Conservation (phyloP, 768 basidiomycete species). For the Pleurotus giganteus region DNA sequence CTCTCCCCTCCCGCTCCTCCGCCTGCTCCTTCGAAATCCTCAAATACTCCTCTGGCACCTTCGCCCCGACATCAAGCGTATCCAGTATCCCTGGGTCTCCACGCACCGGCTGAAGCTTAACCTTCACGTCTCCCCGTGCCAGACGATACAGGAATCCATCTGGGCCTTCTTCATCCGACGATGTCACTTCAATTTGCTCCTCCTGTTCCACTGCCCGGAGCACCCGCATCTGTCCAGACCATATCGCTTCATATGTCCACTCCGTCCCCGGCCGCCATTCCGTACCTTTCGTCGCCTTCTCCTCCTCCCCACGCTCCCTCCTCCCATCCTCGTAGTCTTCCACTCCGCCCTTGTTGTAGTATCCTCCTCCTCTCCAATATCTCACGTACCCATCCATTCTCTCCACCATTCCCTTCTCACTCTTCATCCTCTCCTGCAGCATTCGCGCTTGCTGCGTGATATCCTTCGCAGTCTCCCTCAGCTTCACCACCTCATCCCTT, state of each 20-base stretch:
- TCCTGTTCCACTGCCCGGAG: not conserved
- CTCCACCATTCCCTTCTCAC: not conserved
- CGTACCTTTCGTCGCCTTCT: not conserved
- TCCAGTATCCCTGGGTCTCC: slow-evolving; percentile 1
- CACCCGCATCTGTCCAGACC: slow-evolving; percentile 8
- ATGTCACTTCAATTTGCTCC: not conserved
- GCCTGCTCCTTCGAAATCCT: not conserved
- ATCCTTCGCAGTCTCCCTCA: not conserved
- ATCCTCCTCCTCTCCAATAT: slow-evolving; percentile 4
- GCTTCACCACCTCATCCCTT: not conserved
- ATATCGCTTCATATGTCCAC: slow-evolving; percentile 5
- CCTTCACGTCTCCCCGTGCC: not conserved
- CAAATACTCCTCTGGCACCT: not conserved
- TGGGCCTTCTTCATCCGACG: not conserved
- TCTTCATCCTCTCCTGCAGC: not conserved
- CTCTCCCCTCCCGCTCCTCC: not conserved
- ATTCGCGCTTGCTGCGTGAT: not conserved
- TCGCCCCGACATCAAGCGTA: slow-evolving; percentile 2
- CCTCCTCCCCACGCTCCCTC: not conserved
- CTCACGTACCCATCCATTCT: slow-evolving; percentile 1
- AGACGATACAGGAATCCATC: not conserved
- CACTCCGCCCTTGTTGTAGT: not conserved
- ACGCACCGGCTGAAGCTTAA: not conserved
- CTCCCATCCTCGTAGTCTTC: not conserved
- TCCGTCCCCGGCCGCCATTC: not conserved